phyloP scores from a whole-genome alignment of 257 asterid species.

The Capsicum baccatum region DNA sequence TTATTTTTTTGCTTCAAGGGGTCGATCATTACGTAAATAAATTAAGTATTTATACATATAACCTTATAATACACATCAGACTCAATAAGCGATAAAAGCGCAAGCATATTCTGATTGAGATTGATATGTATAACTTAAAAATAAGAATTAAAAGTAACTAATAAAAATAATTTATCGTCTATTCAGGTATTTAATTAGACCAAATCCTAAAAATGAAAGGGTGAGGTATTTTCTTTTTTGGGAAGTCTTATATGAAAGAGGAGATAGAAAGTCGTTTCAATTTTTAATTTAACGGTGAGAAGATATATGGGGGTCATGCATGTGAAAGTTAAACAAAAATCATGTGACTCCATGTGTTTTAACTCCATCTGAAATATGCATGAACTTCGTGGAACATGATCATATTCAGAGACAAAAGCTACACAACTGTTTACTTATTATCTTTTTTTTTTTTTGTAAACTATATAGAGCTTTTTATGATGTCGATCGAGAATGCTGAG shows the following conservation, averaged over 20 bases:
- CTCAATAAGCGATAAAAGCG: no score
- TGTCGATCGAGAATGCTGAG: not conserved
- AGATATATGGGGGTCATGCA: not conserved
- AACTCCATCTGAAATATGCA: not conserved
- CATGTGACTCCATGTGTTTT: constrained; percentile 35
- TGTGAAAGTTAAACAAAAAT: not conserved
- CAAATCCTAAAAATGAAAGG: no score
- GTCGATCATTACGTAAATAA: no score
- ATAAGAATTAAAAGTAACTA: no score
- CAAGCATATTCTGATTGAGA: no score
- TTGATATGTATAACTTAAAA: no score
- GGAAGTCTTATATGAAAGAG: not conserved
- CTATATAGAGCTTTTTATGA: not conserved
- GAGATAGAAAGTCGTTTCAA: not conserved
- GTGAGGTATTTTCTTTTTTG: no score
- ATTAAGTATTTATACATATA: no score
- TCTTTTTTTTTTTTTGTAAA: not conserved
- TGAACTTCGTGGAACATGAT: constrained; percentile 6
- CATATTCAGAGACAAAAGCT: not conserved
- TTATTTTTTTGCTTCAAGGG: no score
- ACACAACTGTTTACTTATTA: not conserved
- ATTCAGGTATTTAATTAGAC: no score
- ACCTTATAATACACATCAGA: no score
- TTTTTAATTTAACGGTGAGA: not conserved
- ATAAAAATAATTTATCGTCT: no score